A percentile compares a stretch with the other conserved stretches of the same genome.
phyloP scores from a whole-genome alignment of 306 rosid genomes.

The Bauhinia variegata region DNA sequence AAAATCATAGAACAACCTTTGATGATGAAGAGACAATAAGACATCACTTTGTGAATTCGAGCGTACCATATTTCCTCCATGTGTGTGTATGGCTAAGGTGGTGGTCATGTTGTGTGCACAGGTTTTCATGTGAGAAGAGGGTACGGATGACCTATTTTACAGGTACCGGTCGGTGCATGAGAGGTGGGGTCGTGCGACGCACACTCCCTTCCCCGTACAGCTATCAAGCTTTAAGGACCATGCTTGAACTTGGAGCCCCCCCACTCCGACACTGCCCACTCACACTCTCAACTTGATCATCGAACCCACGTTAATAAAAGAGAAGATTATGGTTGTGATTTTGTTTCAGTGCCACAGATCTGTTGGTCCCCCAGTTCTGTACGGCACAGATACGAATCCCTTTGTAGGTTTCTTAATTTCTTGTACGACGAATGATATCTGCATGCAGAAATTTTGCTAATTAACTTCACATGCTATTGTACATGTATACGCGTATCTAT shows the following conservation, averaged over 20 bases:
- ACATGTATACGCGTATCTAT: too few relatives aligned
- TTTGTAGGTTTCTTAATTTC: slow-evolving; percentile 18
- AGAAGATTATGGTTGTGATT: slow-evolving; percentile 33
- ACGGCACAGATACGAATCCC: slow-evolving; percentile 39
- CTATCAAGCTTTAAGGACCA: too few relatives aligned
- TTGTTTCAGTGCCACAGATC: slow-evolving; percentile 41
- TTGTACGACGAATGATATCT: not conserved
- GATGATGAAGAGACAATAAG: slow-evolving; percentile 23
- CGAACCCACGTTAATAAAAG: not conserved
- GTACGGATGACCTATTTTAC: slow-evolving; percentile 8
- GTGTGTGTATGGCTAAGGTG: not conserved
- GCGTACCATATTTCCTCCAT: slow-evolving; percentile 22
- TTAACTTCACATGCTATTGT: too few relatives aligned
- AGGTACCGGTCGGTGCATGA: not conserved
- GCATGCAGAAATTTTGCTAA: too few relatives aligned
- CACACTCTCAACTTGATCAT: too few relatives aligned
- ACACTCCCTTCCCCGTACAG: not conserved
- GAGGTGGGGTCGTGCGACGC: slow-evolving; percentile 21
- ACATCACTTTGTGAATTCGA: not conserved
- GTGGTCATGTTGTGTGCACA: slow-evolving; percentile 6
- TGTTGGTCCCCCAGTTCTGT: slow-evolving; percentile 52
- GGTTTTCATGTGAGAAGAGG: slow-evolving; percentile 29
- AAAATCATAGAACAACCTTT: not conserved
- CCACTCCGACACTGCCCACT: too few relatives aligned
- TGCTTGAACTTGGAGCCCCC: too few relatives aligned